phyloP scores from a whole-genome alignment of 2,329 filamentous ascomycete genomes.

The Fusarium burgessii region DNA sequence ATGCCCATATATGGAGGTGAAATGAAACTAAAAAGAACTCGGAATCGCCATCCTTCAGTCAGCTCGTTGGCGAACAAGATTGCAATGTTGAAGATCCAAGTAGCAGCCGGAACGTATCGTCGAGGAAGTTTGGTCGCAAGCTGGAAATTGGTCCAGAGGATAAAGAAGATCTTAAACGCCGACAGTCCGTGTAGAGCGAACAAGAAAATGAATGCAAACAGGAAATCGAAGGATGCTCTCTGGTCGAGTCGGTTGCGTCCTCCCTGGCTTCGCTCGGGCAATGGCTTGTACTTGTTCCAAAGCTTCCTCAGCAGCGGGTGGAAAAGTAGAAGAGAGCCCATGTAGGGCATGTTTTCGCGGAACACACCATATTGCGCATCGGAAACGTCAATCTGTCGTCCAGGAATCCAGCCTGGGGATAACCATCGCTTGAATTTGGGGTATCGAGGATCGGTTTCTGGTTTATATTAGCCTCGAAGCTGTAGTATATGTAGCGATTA shows the following conservation, averaged over 20 bases:
- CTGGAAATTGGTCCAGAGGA: constrained; percentile 84
- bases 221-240: constrained; percentile 83
- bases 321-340: constrained; percentile 77
- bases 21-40: constrained; percentile 68
- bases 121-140: constrained; percentile 80
- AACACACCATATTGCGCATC: constrained; percentile 90
- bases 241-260: constrained; percentile 72
- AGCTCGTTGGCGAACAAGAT: constrained; percentile 93
- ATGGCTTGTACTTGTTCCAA: constrained; percentile 71
- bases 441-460: constrained; percentile 86
- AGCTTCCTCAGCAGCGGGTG: constrained; percentile 82
- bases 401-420: constrained; percentile 88
- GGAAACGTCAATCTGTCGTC: constrained; percentile 91
- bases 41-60: constrained; percentile 79
- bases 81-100: constrained; percentile 90
- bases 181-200: constrained; percentile 86
- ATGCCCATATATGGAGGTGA: constrained; percentile 52
- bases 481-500: neutral
- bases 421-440: constrained; percentile 77
- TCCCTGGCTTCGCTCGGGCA: constrained; percentile 51
- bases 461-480: constrained; percentile 28
- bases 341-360: constrained; percentile 85
- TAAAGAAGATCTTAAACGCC: constrained; percentile 81
- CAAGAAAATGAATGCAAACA: constrained; percentile 84
- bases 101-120: constrained; percentile 76